Evolutionary conservation across 1,284 basidiomycete genomes (phyloP), one percentile per base, ranked within the genome.

Genomic region (Blastosporella zonata): DNA sequence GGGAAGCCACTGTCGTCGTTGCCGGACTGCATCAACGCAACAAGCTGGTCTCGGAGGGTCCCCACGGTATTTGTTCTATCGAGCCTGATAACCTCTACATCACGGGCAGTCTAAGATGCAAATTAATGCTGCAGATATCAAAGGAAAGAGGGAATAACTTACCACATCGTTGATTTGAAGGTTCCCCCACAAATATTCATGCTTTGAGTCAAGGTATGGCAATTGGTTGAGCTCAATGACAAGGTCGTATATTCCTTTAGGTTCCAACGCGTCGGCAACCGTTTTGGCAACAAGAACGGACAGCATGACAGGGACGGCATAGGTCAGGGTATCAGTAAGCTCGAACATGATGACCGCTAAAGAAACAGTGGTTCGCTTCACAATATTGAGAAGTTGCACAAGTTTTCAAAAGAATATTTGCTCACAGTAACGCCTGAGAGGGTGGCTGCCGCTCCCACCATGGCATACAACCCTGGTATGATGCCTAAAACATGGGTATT

Each of bases 331-430:
- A 54, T 93, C 90, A 1, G 95, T 99, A 40, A 99, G 77, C 67
- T 98, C 96, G 61, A 97, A 92, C 81, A 97, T 93, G 69, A 98
- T 98, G 46, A 98, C 95, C 1, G 93, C 94, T 43, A 97, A 78
- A 1, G 93, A 95, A 7, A 97, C 91, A 0, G 92, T 93, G 12
- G 90, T 91, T 29, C 90, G 77, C 84, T 88, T 46, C 8, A 28
- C 17, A 20, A 33, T 2, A 50, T 38, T 43, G 40, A 47, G 42
- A 34, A 17, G 33, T 20, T 38, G 20, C 35, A 15, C 18, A 36
- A n/a, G 29, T 7, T 37, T 42, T 21, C 29, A 38, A 33, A 42
- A 22, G 23, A 31, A 15, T 6, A 27, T 15, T 31, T 9, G 25
- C 78, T 59, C 53, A 89, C 87, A 53, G 93, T 95, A 7, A 94